Evolutionary conservation across 345 rosid genomes (phyloP).

Genomic region (Microcos paniculata): DNA sequence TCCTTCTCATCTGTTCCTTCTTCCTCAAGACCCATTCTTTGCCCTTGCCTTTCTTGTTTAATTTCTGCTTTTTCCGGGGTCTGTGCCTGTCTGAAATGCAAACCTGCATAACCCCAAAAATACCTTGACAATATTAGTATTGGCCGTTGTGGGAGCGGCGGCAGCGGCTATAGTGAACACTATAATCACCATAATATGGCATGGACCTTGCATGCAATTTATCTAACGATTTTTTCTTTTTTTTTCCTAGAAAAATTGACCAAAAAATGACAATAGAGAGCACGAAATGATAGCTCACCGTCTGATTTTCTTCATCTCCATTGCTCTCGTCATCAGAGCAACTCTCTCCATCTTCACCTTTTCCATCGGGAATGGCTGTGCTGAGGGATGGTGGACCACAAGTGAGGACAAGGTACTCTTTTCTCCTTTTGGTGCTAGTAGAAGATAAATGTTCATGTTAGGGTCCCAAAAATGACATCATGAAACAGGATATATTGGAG

Average conservation of each 20-base stretch:
- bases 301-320: conserved; percentile 62
- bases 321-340: conserved; percentile 62
- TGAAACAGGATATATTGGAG: conserved; percentile 37
- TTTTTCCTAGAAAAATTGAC: neutral
- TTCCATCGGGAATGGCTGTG: conserved; percentile 46
- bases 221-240: neutral
- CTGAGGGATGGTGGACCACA: conserved; percentile 68
- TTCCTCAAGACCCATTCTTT: conserved; percentile 79
- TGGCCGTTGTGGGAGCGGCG: neutral
- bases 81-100: conserved; percentile 65
- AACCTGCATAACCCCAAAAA: conserved; percentile 41
- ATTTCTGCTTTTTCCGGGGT: conserved; percentile 77
- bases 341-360: conserved; percentile 53
- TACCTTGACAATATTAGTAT: neutral
- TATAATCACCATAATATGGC: neutral
- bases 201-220: neutral
- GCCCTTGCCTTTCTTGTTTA: conserved; percentile 63
- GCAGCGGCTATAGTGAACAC: neutral
- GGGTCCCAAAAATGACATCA: neutral
- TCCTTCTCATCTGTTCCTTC: conserved; percentile 83
- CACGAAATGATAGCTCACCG: conserved; percentile 33
- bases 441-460: neutral
- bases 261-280: neutral
- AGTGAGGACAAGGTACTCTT: conserved; percentile 81
- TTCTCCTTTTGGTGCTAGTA: conserved; percentile 74